phyloP scores from a whole-genome alignment of 805 yeast genomes.

The Schizosaccharomyces cryophilus region DNA sequence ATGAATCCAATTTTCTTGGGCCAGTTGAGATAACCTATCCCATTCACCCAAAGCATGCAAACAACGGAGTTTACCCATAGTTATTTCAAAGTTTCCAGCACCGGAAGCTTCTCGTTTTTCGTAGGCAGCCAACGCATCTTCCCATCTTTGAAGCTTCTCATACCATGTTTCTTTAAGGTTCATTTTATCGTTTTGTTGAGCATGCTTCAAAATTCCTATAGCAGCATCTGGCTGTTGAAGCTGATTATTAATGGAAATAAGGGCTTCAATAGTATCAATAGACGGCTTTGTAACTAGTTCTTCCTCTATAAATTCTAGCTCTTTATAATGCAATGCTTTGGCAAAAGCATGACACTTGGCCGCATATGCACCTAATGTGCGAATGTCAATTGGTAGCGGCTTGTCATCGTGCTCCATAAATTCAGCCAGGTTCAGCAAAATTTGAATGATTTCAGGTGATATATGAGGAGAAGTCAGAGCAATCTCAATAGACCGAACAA shows the following conservation, averaged over 20 bases:
- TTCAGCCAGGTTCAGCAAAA: constrained; percentile 70
- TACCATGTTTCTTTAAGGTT: constrained; percentile 95
- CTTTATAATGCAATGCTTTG: constrained; percentile 87
- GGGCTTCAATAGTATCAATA: constrained; percentile 71
- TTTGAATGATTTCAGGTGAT: constrained; percentile 88
- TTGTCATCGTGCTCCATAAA: constrained; percentile 95
- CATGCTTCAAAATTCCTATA: constrained; percentile 82
- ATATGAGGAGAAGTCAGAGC: constrained; percentile 77
- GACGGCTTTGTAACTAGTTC: constrained; percentile 23
- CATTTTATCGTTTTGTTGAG: constrained; percentile 49
- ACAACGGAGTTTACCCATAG: constrained; percentile 96
- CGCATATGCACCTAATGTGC: constrained; percentile 76
- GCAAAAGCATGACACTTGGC: constrained; percentile 94
- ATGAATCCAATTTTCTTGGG: constrained; percentile 61
- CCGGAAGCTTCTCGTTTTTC: constrained; percentile 43
- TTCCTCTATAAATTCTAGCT: constrained; percentile 77
- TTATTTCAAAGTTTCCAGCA: constrained; percentile 46
- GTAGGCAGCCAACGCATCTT: constrained; percentile 82
- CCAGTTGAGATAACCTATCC: constrained; percentile 72
- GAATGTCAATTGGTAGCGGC: constrained; percentile 73
- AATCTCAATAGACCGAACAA: constrained; percentile 59
- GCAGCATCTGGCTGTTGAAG: constrained; percentile 95
- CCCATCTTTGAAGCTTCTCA: constrained; percentile 92
- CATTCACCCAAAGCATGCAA: constrained; percentile 96
- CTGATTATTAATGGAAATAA: constrained; percentile 80